Evolutionary conservation across 129 eudicot genomes (phyloP).

Genomic region (Escallonia herrerae): DNA sequence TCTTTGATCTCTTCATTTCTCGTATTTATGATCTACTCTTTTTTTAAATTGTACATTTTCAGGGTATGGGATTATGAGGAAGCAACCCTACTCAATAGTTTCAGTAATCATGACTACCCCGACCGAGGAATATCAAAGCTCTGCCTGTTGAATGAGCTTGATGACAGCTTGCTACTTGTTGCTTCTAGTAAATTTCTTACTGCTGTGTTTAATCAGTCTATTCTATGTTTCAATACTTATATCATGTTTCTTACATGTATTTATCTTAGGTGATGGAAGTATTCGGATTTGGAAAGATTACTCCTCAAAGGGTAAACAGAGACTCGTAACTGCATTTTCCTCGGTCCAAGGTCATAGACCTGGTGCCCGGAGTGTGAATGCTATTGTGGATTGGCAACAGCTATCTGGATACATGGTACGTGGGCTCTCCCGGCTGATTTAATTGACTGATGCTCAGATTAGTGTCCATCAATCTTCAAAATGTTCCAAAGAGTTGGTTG

Average conservation of each 20-base stretch:
- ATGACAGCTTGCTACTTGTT: constrained; percentile 89
- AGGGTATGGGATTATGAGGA: constrained; percentile 98
- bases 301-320: constrained; percentile 49
- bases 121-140: constrained; percentile 91
- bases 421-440: not conserved
- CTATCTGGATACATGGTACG: constrained; percentile 91
- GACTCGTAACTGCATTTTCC: constrained; percentile 86
- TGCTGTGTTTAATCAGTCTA: not conserved
- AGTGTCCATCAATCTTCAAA: too few species aligned
- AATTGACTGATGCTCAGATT: too few species aligned
- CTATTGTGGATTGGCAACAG: constrained; percentile 99
- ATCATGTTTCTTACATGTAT: not conserved
- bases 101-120: constrained; percentile 70
- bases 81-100: constrained; percentile 75
- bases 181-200: constrained; percentile 64
- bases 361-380: constrained; percentile 70
- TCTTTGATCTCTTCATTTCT: not conserved
- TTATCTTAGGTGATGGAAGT: constrained; percentile 71
- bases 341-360: constrained; percentile 88
- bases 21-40: not conserved
- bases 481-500: too few species aligned
- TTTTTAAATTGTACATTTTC: not conserved
- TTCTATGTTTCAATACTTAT: not conserved
- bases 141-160: constrained; percentile 85
- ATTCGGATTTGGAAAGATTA: constrained; percentile 95